Conservation (phyloP, 306 rosid species). For the Calophaca sinica region DNA sequence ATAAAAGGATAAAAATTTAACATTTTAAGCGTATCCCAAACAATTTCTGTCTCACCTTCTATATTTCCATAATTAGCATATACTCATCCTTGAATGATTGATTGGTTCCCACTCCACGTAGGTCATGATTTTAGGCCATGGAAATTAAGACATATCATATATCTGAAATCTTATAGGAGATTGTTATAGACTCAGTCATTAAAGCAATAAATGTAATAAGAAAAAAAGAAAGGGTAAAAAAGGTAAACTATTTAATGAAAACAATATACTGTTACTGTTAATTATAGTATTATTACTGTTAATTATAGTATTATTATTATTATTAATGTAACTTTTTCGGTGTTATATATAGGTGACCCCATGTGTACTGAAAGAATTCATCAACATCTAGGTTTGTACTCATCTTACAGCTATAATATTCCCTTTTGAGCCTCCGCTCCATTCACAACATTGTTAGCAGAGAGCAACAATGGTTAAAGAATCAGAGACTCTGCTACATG, state of each 20-base stretch:
- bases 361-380: slow-evolving; percentile 42
- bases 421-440: background rate
- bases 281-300: background rate
- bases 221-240: background rate
- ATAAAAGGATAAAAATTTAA: background rate
- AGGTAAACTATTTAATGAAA: background rate
- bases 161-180: background rate
- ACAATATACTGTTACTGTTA: background rate
- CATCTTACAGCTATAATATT: slow-evolving; percentile 34
- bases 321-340: background rate
- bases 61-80: background rate
- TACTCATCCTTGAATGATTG: background rate
- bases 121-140: background rate
- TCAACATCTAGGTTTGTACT: slow-evolving; percentile 35
- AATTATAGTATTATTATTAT: background rate
- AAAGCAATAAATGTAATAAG: background rate
- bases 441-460: slow-evolving; percentile 19
- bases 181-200: background rate
- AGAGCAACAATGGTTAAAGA: slow-evolving; percentile 42
- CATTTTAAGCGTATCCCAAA: background rate
- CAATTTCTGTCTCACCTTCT: background rate
- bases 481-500: background rate
- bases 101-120: background rate
- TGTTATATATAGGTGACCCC: slow-evolving; percentile 31
- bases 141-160: background rate